Base-by-base conservation (phyloP, 441 rosid genomes). In the Adansonia grandidieri region DNA sequence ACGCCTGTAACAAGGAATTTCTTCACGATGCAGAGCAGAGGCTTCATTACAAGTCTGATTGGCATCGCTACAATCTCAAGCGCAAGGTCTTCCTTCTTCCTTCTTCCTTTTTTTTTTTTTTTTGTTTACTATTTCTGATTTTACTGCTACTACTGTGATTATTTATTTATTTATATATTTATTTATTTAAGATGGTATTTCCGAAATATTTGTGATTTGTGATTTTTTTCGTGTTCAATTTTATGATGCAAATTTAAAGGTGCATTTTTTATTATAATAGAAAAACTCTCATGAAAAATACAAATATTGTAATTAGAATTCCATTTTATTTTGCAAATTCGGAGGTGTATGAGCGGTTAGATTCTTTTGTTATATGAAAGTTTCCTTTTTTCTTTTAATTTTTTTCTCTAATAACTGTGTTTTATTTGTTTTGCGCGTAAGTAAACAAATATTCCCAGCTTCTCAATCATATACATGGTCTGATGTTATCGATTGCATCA, bases 1-100 rank as follows among this genome's bases (percentile, higher is more conserved):
- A 92, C 89, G 81, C 99, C 1, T 96, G 99, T 82, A 96, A 94
- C 87, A 89, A 82, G 73, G 97, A 93, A 77, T 92, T 96, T 84
- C 42, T 74, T 1, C 91, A 89, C 81, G 96, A 92, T 76, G 84
- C 87, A 13, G 94, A 93, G 60, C 98, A 92, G 76, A 93, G 87
- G 83, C 81, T 88, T 73, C 99, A 94, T 82, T 92, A 90, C 93
- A 96, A 88, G 84, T 94, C 98, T 75, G 99, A 96, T 63, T 96
- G 97, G 99, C 98, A 96, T 86, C 96, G 97, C 77, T 96, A 96
- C 91, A 94, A 92, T 85, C 92, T 93, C 85, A 96, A 96, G 81
- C 99, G 97, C 90, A 93, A 93, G 97, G 99, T 96, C 17, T 10
- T 50, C 22, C 51, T 32, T 32, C 44, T 32, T 32, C 37, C 37